A percentile compares a stretch with the other conserved stretches of the same genome.
phyloP scores from a whole-genome alignment of 306 rosid species.

The Crotalaria pallida region DNA sequence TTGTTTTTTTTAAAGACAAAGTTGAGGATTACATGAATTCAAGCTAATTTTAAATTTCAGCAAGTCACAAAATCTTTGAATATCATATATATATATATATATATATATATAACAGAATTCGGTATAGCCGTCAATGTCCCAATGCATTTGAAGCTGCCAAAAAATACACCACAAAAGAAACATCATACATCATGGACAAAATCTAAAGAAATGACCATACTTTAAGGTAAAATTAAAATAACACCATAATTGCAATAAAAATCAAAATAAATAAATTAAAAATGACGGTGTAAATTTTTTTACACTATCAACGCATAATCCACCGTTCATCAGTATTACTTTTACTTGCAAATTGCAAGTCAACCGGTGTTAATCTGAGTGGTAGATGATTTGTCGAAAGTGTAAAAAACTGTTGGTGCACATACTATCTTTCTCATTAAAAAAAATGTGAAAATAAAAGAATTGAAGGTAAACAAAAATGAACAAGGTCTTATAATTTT shows the following conservation, averaged over 20 bases:
- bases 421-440: too few relatives aligned
- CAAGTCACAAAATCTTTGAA: background rate
- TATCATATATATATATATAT: background rate
- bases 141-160: slow-evolving; percentile 56
- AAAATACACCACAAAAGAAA: background rate
- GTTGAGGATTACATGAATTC: background rate
- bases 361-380: too few relatives aligned
- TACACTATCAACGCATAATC: too few relatives aligned
- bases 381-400: too few relatives aligned
- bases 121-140: slow-evolving; percentile 16
- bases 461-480: background rate
- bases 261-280: too few relatives aligned
- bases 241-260: background rate
- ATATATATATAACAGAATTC: too few relatives aligned
- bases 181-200: background rate
- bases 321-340: too few relatives aligned
- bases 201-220: background rate
- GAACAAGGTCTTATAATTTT: background rate
- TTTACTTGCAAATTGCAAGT: too few relatives aligned
- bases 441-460: background rate
- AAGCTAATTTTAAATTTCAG: background rate
- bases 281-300: too few relatives aligned
- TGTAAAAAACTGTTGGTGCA: too few relatives aligned
- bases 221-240: background rate
- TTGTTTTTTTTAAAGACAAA: too few relatives aligned